Evolutionary conservation across 139 green algal species (phyloP), one percentile per base, ranked within the genome.

Genomic region (Zygnema cylindricum): DNA sequence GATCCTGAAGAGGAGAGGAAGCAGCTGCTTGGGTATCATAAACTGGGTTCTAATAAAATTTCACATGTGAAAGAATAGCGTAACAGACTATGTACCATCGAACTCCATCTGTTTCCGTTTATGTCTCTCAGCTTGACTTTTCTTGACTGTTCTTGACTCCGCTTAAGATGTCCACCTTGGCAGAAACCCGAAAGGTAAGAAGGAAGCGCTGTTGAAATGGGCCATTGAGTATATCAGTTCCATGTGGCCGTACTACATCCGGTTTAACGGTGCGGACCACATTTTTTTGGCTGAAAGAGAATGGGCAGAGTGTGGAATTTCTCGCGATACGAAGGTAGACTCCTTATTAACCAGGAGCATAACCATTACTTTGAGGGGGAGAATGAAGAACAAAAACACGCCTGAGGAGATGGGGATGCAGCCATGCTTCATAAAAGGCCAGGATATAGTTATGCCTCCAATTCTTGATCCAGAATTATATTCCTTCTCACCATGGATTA

Each of bases 271-370:
- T 16, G 71, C 86, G 1, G 93, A 96, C 89, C 94, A 96, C 93
- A 93, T 96, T 49, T 95, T 84, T 55, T 49, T 95, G 0, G 93
- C 93, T 71, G 87, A 93, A 1, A 91, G 95, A 81, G 93, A 95
- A 82, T 93, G 95, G 87, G 94, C 90, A 23, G 84, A 85, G 16
- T 96, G 94, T 89, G 55, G 88, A 38, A 76, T 88, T 33, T 69
- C 69, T 32, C 78, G 78, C 49, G 78, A 85, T 32, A 35, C 35
- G 11, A 32, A 41, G 36, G 11, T 21, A 38, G 71, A 81, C 71
- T 81, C 71, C 71, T 55, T 81, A 36, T 55, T 81, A 11, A 11
- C 43, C 36, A 36, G 41, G 11, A 69, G 91, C 76, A 81, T 21
- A 11, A 55, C 71, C 7, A 81, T 81, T 38, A 21, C 43, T 11